Percentiles rank a stretch among this genome's conserved stretches.
Conservation (phyloP, 768 basidiomycete genomes). For the Tylopilus balloui region DNA sequence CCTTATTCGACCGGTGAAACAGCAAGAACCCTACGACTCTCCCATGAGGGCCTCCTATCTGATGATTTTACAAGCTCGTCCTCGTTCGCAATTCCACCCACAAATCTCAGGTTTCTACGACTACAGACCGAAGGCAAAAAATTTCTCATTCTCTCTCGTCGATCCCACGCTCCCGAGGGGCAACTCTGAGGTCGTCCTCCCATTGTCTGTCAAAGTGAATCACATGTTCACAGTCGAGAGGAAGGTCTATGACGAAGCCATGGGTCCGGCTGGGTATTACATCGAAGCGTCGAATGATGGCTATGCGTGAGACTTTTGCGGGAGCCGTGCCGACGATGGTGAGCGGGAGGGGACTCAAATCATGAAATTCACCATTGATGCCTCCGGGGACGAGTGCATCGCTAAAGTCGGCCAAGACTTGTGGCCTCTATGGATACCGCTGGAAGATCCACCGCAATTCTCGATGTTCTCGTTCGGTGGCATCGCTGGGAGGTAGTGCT, state of each 20-base stretch:
- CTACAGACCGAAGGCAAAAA: not conserved
- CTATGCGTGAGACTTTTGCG: slow-evolving; percentile 2
- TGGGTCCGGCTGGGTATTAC: not conserved
- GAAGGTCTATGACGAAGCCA: not conserved
- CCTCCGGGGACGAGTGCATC: not conserved
- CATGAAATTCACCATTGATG: slow-evolving; percentile 9
- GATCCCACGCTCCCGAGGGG: not conserved
- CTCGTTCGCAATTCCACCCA: slow-evolving; percentile 7
- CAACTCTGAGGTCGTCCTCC: not conserved
- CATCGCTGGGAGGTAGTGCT: not conserved
- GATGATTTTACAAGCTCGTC: not conserved
- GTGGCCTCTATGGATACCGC: not conserved
- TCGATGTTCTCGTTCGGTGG: slow-evolving; percentile 3
- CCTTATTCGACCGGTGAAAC: not conserved
- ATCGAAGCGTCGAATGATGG: slow-evolving; percentile 6
- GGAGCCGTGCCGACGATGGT: not conserved
- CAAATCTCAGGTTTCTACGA: not conserved
- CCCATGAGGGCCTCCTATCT: not conserved
- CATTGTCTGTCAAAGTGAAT: not conserved
- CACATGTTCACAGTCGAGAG: not conserved
- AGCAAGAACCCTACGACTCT: slow-evolving; percentile 2
- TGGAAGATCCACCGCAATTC: not conserved
- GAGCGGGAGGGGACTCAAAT: not conserved
- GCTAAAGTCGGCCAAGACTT: not conserved
- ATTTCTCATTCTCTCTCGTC: slow-evolving; percentile 1